Base-by-base conservation (phyloP, 331 rosid genomes). In the Ulmus americana region DNA sequence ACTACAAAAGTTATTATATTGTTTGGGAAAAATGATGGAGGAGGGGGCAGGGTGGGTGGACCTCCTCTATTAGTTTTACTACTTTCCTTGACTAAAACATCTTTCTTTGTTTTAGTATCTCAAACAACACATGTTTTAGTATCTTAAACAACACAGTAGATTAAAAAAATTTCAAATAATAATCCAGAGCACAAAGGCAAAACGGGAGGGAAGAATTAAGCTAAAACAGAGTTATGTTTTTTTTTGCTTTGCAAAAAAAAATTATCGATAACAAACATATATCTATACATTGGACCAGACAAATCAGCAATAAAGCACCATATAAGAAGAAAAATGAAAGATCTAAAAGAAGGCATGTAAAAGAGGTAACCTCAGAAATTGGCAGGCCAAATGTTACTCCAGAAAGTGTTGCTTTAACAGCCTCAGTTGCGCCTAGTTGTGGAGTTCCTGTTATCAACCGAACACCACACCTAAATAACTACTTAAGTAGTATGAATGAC, bases 321-420 rank as follows among this genome's bases (percentile, higher is more conserved):
- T 15, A 22, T 1, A n/a, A 7, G 20, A 39, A 46, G 15, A 10
- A 44, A 35, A 35, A 51, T 8, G 16, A 55, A 53, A 60, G 77
- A 42, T 18, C 35, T 63, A 63, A 52, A 52, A 7, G 7, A 28
- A 39, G 22, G 48, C 68, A 76, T 55, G 70, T 65, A 48, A 69
- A 52, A 77, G 59, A 70, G 74, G 70, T 67, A 71, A 92, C 98
- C 98, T 92, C 98, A 39, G 98, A 87, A 73, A 92, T 22, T 10
- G 98, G 98, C 74, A 92, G 95, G 66, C 98, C 97, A 73, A 64
- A 89, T 58, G 98, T 79, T 55, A 77, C 72, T 58, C 98, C 98
- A 63, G 97, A 92, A 76, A 92, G 95, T 51, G 95, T 80, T 67
- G 95, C 97, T 77, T 89, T 95, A 39, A 92, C 52, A 42, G 97